These are phyloP conservation scores for Brassica cretica DNA, from an alignment of 345 rosid genomes.

Conservation along the genomic window DNA sequence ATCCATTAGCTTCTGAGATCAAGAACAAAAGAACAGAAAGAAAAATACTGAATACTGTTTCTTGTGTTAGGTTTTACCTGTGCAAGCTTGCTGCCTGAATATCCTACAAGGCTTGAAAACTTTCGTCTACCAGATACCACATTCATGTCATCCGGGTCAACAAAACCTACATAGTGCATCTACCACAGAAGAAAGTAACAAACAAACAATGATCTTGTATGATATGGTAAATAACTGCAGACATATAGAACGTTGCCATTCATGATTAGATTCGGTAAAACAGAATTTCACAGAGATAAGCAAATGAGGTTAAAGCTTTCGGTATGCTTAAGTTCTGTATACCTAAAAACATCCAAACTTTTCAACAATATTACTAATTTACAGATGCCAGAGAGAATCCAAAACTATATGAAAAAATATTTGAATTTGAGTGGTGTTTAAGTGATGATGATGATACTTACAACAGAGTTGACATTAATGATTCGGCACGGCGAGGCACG, in stretches of 20 bases:
- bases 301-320: background rate
- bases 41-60: background rate
- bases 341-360: background rate
- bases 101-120: conserved; percentile 73
- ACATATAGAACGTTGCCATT: background rate
- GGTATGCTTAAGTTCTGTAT: background rate
- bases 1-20: conserved; percentile 14
- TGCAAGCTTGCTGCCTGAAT: conserved; percentile 84
- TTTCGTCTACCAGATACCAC: conserved; percentile 72
- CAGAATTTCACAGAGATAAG: conserved; percentile 1
- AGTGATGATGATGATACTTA: conserved; percentile 46
- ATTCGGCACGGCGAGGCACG: conserved; percentile 85
- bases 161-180: conserved; percentile 94
- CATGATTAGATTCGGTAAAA: background rate
- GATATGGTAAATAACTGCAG: background rate
- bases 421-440: background rate
- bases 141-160: conserved; percentile 90
- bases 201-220: conserved; percentile 15
- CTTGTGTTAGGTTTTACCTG: conserved; percentile 53
- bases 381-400: background rate
- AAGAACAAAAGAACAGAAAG: background rate
- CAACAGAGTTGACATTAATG: conserved; percentile 87
- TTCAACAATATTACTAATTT: background rate
- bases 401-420: background rate
- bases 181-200: conserved; percentile 37